Evolutionary conservation across 2,329 filamentous ascomycete species (phyloP).

Genomic region (Aspergillus costaricaensis): DNA sequence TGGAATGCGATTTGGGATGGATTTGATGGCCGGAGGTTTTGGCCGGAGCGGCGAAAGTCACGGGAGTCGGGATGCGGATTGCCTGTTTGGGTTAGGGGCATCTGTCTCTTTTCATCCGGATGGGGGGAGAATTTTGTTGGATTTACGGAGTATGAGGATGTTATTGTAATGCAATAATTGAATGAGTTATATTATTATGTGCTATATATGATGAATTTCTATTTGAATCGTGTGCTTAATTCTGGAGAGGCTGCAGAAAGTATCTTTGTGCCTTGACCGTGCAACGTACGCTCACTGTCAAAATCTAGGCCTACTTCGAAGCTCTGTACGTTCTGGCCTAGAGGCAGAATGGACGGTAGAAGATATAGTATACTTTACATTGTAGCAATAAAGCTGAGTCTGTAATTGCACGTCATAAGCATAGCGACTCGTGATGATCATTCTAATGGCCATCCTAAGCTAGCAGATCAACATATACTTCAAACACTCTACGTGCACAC

Average conservation of each 20-base stretch:
- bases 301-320: background rate
- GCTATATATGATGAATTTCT: background rate
- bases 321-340: background rate
- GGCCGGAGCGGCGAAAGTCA: conserved; percentile 26
- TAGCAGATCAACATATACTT: background rate
- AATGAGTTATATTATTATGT: background rate
- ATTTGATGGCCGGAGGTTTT: conserved; percentile 10
- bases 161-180: background rate
- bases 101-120: background rate
- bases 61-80: background rate
- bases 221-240: background rate
- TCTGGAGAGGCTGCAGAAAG: background rate
- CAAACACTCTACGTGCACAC: background rate
- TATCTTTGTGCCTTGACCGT: background rate
- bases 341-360: background rate
- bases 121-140: background rate
- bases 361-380: background rate
- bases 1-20: background rate
- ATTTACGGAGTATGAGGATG: background rate
- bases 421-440: background rate
- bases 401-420: background rate
- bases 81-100: conserved; percentile 4
- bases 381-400: background rate
- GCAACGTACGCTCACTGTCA: background rate
- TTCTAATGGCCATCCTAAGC: too few relatives aligned